Evolutionary conservation across 106 monocot species (phyloP).

Genomic region (Allium fistulosum): DNA sequence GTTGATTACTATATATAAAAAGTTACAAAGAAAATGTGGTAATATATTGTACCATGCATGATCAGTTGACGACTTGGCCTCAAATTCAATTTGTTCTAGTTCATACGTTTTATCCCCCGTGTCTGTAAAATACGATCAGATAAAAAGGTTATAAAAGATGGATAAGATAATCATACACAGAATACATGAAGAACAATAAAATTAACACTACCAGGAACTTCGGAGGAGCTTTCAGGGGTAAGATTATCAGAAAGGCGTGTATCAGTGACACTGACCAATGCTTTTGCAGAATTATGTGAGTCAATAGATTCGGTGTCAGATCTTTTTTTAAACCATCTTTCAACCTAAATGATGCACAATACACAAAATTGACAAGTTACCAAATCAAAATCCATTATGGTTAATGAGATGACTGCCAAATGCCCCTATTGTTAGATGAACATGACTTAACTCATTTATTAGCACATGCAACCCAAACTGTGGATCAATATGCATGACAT

Average conservation of each 20-base stretch:
- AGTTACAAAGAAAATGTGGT: too few relatives aligned
- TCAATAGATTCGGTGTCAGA: background rate
- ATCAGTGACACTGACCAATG: slow-evolving; percentile 1
- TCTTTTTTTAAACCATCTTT: slow-evolving; percentile 20
- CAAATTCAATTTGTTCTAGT: slow-evolving; percentile 21
- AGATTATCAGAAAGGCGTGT: slow-evolving; percentile 7
- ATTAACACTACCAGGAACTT: slow-evolving; percentile 5
- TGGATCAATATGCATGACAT: too few relatives aligned
- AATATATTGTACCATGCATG: slow-evolving; percentile 17
- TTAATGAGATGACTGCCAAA: too few relatives aligned
- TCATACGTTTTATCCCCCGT: slow-evolving; percentile 9
- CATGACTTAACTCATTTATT: too few relatives aligned
- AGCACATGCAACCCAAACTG: too few relatives aligned
- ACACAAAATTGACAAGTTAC: background rate
- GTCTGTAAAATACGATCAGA: background rate
- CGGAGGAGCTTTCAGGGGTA: slow-evolving; percentile 13
- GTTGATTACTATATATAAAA: too few relatives aligned
- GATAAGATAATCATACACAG: background rate
- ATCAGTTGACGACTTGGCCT: slow-evolving; percentile 26
- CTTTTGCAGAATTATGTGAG: slow-evolving; percentile 6
- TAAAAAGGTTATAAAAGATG: background rate
- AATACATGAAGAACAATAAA: background rate
- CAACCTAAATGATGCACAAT: background rate
- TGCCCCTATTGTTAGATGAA: too few relatives aligned
- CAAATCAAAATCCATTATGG: background rate